A percentile compares a stretch with the other conserved stretches of the same genome.
Evolutionary conservation across 371 early-diverging fungal species (phyloP).

Genomic region (Neoconidiobolus thromboides): DNA sequence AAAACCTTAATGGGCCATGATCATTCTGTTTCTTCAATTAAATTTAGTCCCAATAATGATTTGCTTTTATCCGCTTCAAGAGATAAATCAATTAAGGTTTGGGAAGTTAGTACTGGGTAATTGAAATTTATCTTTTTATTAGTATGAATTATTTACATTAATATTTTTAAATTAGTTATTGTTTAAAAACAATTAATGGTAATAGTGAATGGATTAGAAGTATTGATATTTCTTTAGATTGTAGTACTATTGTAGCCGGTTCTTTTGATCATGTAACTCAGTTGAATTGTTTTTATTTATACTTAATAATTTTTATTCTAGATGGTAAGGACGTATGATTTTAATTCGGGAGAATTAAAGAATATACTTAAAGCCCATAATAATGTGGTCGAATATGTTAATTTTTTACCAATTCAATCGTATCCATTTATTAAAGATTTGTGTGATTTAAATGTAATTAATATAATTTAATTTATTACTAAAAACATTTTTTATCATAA

Average conservation of each 20-base stretch:
- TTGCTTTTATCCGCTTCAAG: constrained; percentile 64
- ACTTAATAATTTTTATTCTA: constrained; percentile 10
- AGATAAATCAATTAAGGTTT: constrained; percentile 73
- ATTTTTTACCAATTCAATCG: constrained; percentile 48
- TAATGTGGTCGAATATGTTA: constrained; percentile 82
- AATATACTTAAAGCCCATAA: constrained; percentile 72
- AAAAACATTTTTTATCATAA: not conserved
- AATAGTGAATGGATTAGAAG: constrained; percentile 78
- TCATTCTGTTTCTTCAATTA: constrained; percentile 70
- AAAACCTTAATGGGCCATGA: constrained; percentile 81
- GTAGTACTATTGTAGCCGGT: constrained; percentile 43
- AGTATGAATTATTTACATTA: not conserved
- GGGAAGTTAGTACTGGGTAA: constrained; percentile 71
- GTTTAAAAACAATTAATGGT: constrained; percentile 53
- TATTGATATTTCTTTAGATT: constrained; percentile 46
- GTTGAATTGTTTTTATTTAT: not conserved
- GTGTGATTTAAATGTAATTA: constrained; percentile 15
- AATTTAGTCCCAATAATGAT: constrained; percentile 51
- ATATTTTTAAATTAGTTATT: constrained; percentile 28
- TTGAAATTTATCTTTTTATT: not conserved
- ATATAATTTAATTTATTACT: constrained; percentile 22
- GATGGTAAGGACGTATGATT: constrained; percentile 71
- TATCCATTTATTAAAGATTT: constrained; percentile 46
- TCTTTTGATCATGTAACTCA: constrained; percentile 65
- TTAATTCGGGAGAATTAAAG: constrained; percentile 48